phyloP scores from a whole-genome alignment of 306 rosid species.

The Lathyrus aphaca region DNA sequence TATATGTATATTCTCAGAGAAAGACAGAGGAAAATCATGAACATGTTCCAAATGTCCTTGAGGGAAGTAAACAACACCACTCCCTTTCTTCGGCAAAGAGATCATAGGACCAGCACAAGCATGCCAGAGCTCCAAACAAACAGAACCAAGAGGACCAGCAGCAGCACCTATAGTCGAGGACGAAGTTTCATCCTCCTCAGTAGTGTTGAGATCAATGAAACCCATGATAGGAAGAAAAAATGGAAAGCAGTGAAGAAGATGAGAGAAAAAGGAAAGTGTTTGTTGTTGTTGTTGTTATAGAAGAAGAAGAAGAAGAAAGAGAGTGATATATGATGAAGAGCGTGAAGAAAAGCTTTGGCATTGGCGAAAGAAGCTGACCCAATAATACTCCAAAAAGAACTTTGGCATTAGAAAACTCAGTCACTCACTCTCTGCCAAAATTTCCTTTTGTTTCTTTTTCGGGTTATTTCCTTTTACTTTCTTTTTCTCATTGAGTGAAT shows the following conservation, averaged over 20 bases:
- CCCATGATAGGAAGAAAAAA: constrained; percentile 49
- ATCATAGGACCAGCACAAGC: constrained; percentile 93
- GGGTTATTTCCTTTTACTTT: constrained; percentile 34
- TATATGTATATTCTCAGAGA: constrained; percentile 58
- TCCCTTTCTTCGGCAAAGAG: constrained; percentile 84
- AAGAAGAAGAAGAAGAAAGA: constrained; percentile 7
- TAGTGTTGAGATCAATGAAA: constrained; percentile 88
- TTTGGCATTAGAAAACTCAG: background rate
- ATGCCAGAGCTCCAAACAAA: constrained; percentile 93
- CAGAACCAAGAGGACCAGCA: constrained; percentile 27
- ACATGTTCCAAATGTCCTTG: constrained; percentile 82
- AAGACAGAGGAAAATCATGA: constrained; percentile 57
- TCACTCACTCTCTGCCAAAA: constrained; percentile 36
- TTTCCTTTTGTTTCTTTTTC: constrained; percentile 40
- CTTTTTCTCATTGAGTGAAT: constrained; percentile 19
- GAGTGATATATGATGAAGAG: constrained; percentile 17
- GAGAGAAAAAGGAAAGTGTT: background rate
- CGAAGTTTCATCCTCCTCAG: constrained; percentile 67
- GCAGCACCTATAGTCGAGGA: background rate
- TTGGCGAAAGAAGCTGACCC: constrained; percentile 61
- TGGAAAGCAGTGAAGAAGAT: constrained; percentile 6
- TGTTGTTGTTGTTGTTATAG: background rate
- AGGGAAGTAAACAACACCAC: constrained; percentile 72
- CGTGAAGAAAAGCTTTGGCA: constrained; percentile 53
- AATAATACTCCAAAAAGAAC: constrained; percentile 51